Percentiles rank a stretch among this genome's conserved stretches.
Conservation (phyloP, 2,329 filamentous ascomycete species). For the Epichloe bromicola region DNA sequence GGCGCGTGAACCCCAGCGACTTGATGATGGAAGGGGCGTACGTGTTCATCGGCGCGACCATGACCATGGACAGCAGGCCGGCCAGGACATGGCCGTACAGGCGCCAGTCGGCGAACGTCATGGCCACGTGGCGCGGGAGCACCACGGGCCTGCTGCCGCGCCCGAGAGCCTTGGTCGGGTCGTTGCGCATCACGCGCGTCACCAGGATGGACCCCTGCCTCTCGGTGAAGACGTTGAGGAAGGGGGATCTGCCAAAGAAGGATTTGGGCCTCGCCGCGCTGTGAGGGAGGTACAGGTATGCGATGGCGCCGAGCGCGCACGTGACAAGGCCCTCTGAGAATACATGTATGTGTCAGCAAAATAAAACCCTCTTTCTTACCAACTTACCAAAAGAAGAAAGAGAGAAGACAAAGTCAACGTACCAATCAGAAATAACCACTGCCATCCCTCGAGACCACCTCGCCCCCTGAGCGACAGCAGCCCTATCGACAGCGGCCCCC, state of each 20-base stretch:
- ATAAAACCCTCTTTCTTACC: too few relatives aligned
- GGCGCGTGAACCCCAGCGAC: constrained; percentile 13
- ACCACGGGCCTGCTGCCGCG: constrained; percentile 14
- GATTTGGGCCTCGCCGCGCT: constrained; percentile 13
- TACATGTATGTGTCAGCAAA: too few relatives aligned
- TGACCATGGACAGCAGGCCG: constrained; percentile 17
- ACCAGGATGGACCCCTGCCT: constrained; percentile 15
- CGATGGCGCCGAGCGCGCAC: constrained; percentile 10
- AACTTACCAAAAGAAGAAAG: too few relatives aligned
- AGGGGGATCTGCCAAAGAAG: constrained; percentile 12
- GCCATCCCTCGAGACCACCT: constrained; percentile 15
- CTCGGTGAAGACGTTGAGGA: constrained; percentile 12
- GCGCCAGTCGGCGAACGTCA: constrained; percentile 17
- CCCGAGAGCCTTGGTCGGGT: constrained; percentile 15
- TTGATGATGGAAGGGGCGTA: constrained; percentile 19
- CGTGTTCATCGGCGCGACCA: constrained; percentile 19
- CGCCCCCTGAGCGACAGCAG: constrained; percentile 14
- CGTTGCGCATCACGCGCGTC: constrained; percentile 16
- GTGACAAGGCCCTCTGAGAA: constrained; percentile 15
- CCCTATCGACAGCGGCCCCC: constrained; percentile 14
- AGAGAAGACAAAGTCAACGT: too few relatives aligned
- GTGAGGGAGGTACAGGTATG: constrained; percentile 17
- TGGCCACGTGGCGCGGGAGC: constrained; percentile 11
- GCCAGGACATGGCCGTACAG: constrained; percentile 16
- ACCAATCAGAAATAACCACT: constrained; percentile 20